A percentile compares a stretch with the other conserved stretches of the same genome.
Evolutionary conservation across 2,329 filamentous ascomycete genomes (phyloP).

Genomic region (Pochonia chlamydosporia): DNA sequence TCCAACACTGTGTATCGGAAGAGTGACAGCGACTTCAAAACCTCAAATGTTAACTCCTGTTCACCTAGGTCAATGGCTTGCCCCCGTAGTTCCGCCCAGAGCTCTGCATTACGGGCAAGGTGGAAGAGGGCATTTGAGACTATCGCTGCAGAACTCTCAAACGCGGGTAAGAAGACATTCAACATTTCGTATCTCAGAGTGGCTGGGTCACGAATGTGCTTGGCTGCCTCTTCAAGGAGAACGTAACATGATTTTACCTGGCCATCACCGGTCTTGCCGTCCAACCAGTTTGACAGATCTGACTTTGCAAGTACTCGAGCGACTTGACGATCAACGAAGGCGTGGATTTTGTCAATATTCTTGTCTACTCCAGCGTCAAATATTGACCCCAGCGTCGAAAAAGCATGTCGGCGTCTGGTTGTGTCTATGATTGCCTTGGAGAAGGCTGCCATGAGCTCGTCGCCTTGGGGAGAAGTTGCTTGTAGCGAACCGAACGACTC

Average conservation of each 20-base stretch:
- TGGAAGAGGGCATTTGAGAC: conserved; percentile 6
- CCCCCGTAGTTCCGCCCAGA: conserved; percentile 7
- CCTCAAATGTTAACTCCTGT: conserved; percentile 3
- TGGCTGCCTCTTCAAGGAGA: conserved; percentile 7
- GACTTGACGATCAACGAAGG: conserved; percentile 8
- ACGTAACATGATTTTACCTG: conserved; percentile 1
- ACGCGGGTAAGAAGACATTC: conserved; percentile 7
- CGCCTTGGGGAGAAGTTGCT: conserved; percentile 1
- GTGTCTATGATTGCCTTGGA: conserved; percentile 1
- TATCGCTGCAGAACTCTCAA: conserved; percentile 4
- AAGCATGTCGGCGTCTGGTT: conserved; percentile 3
- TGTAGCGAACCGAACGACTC: conserved; percentile 3
- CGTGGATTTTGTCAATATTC: conserved; percentile 6
- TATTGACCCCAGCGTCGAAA: neutral
- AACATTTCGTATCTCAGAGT: conserved; percentile 7
- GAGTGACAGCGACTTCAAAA: conserved; percentile 3
- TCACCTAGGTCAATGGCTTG: conserved; percentile 5
- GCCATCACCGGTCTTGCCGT: neutral
- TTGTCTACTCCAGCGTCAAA: neutral
- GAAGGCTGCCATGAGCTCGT: conserved; percentile 5
- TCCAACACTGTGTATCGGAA: conserved; percentile 6
- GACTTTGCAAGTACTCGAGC: conserved; percentile 1
- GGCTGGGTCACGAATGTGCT: conserved; percentile 1
- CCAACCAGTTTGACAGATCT: neutral
- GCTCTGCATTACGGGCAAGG: conserved; percentile 5